Evolutionary conservation across 129 eudicot genomes (phyloP).

Genomic region (Saussurea involucrata): DNA sequence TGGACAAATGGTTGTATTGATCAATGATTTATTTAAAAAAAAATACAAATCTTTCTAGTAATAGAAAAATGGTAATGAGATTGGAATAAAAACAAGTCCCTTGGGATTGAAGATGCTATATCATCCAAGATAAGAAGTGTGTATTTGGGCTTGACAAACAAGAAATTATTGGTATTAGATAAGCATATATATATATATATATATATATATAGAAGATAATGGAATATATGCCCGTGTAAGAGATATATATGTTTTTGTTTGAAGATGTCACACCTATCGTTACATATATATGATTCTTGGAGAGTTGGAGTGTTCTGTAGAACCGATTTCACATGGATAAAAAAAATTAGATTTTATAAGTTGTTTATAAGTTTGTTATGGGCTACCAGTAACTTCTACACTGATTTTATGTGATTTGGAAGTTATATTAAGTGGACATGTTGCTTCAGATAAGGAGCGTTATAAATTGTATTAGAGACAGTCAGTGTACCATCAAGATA

Average conservation of each 20-base stretch:
- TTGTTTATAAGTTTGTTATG: background rate
- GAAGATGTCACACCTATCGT: background rate
- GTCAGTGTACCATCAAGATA: background rate
- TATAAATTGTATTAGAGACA: background rate
- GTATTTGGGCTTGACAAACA: background rate
- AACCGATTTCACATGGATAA: background rate
- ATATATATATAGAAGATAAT: background rate
- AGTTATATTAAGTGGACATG: background rate
- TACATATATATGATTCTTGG: background rate
- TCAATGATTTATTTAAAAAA: background rate
- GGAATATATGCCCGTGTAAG: background rate
- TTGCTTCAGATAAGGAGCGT: background rate
- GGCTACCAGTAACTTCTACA: background rate
- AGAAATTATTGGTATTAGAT: background rate
- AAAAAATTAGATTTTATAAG: background rate
- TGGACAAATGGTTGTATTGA: constrained; percentile 7
- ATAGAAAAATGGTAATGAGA: background rate
- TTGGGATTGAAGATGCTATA: background rate
- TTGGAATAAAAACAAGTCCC: background rate
- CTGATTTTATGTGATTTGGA: background rate
- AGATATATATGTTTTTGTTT: constrained; percentile 14
- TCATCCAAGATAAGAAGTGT: background rate
- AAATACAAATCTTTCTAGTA: background rate
- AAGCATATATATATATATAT: no score
- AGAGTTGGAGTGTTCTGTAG: background rate